Evolutionary conservation across 352 stramenopile species (phyloP).

Genomic region (Globisporangium yorkense): DNA sequence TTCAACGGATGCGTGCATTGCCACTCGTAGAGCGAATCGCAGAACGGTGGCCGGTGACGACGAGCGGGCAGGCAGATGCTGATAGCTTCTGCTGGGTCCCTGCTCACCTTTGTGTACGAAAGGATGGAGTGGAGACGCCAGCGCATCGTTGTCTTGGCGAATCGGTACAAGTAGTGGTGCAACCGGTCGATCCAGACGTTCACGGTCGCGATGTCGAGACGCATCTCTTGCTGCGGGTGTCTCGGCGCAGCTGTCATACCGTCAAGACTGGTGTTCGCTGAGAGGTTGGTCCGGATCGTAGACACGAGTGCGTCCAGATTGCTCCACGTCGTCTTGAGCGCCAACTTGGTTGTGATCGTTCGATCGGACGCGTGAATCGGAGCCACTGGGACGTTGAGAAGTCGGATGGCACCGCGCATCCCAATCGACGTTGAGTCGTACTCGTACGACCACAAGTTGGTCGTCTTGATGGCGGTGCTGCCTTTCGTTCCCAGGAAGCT

Average conservation of each 20-base stretch:
- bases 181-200: constrained; percentile 31
- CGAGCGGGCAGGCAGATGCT: constrained; percentile 11
- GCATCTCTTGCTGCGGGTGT: background rate
- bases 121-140: constrained; percentile 17
- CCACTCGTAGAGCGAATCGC: constrained; percentile 13
- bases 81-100: constrained; percentile 3
- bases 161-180: constrained; percentile 19
- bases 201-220: constrained; percentile 13
- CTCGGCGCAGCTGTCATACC: background rate
- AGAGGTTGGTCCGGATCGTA: constrained; percentile 5
- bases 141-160: constrained; percentile 10
- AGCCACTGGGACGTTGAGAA: constrained; percentile 23
- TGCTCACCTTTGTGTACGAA: constrained; percentile 7
- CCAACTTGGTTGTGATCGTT: constrained; percentile 8
- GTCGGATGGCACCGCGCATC: constrained; percentile 17
- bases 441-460: constrained; percentile 27
- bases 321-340: constrained; percentile 18
- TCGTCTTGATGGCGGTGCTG: constrained; percentile 5
- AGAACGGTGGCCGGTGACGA: constrained; percentile 10
- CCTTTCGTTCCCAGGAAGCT: constrained; percentile 17
- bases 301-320: constrained; percentile 33
- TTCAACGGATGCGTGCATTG: constrained; percentile 4
- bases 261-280: background rate
- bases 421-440: constrained; percentile 29
- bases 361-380: background rate